A percentile compares a stretch with the other conserved stretches of the same genome.
phyloP scores from a whole-genome alignment of 2,329 filamentous ascomycete genomes.

The Celoporthe dispersa region DNA sequence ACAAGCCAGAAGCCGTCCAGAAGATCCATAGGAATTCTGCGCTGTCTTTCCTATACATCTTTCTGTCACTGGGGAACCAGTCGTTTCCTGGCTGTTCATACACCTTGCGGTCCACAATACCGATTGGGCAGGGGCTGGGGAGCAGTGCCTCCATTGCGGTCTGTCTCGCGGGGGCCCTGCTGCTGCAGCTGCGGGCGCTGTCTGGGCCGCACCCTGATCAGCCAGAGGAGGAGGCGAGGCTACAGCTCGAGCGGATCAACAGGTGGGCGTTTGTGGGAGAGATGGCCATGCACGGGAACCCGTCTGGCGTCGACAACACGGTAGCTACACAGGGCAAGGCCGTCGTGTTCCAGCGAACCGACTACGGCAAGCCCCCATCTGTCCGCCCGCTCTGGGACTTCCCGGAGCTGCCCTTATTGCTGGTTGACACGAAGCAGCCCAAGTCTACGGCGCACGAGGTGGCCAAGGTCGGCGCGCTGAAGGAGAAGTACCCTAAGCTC shows the following conservation, averaged over 20 bases:
- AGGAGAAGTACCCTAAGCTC: slow-evolving; percentile 72
- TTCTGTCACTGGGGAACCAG: slow-evolving; percentile 81
- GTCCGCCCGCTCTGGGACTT: slow-evolving; percentile 84
- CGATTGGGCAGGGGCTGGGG: slow-evolving; percentile 87
- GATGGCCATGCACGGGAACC: slow-evolving; percentile 96
- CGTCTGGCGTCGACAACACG: slow-evolving; percentile 96
- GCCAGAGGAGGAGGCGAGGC: slow-evolving; percentile 80
- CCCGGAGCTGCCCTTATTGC: slow-evolving; percentile 85
- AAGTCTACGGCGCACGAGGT: slow-evolving; percentile 88
- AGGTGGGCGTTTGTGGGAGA: slow-evolving; percentile 97
- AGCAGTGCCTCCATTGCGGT: slow-evolving; percentile 95
- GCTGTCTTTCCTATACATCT: slow-evolving; percentile 88
- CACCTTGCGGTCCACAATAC: slow-evolving; percentile 90
- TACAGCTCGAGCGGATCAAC: slow-evolving; percentile 95
- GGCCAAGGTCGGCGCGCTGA: slow-evolving; percentile 78
- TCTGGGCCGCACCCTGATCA: slow-evolving; percentile 92
- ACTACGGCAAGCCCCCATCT: slow-evolving; percentile 75
- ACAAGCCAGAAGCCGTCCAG: slow-evolving; percentile 69
- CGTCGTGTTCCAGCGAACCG: slow-evolving; percentile 82
- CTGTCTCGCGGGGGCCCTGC: slow-evolving; percentile 80
- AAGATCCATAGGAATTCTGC: slow-evolving; percentile 86
- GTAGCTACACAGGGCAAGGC: slow-evolving; percentile 93
- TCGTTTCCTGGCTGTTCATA: slow-evolving; percentile 83
- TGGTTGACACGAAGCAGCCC: slow-evolving; percentile 86
- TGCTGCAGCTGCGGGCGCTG: slow-evolving; percentile 86